Conservation (phyloP, 2,329 filamentous ascomycete species). For the Aureobasidium melanogenum region DNA sequence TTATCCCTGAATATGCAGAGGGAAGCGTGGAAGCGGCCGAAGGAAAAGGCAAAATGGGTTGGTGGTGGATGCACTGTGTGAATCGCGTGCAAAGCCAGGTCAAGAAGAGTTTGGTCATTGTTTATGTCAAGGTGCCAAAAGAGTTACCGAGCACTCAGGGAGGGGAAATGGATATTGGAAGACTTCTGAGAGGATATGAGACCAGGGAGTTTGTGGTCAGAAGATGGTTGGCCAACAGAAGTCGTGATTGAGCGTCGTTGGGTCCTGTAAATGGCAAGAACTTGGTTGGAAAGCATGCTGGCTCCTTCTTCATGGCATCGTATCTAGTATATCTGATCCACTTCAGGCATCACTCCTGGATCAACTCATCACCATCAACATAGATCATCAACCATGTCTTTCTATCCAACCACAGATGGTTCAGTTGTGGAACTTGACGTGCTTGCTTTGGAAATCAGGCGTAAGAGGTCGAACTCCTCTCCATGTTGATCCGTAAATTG, state of each 20-base stretch:
- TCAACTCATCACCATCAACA: too few relatives aligned
- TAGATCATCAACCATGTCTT: too few relatives aligned
- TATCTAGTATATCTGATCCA: too few relatives aligned
- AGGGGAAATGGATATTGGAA: conserved; percentile 47
- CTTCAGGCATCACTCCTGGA: too few relatives aligned
- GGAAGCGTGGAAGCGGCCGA: conserved; percentile 36
- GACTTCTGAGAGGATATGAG: conserved; percentile 59
- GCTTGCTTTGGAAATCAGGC: too few relatives aligned
- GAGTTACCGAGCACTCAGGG: conserved; percentile 32
- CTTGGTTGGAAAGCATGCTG: too few relatives aligned
- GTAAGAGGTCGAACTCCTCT: too few relatives aligned
- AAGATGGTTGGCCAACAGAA: conserved; percentile 79
- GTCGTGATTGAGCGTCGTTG: conserved; percentile 42
- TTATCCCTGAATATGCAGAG: conserved; percentile 67
- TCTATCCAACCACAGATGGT: too few relatives aligned
- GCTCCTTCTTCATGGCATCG: too few relatives aligned
- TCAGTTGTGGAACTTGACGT: too few relatives aligned
- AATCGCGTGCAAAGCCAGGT: conserved; percentile 87
- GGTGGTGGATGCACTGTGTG: conserved; percentile 81
- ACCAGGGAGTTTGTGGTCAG: conserved; percentile 73
- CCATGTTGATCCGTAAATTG: too few relatives aligned
- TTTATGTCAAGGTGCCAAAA: conserved; percentile 84
- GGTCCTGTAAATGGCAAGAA: too few relatives aligned
- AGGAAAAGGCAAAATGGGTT: conserved; percentile 47
- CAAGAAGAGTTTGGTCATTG: conserved; percentile 77